Evolutionary conservation across 2,329 filamentous ascomycete species (phyloP).

Genomic region (Pseudogymnoascus sp.): DNA sequence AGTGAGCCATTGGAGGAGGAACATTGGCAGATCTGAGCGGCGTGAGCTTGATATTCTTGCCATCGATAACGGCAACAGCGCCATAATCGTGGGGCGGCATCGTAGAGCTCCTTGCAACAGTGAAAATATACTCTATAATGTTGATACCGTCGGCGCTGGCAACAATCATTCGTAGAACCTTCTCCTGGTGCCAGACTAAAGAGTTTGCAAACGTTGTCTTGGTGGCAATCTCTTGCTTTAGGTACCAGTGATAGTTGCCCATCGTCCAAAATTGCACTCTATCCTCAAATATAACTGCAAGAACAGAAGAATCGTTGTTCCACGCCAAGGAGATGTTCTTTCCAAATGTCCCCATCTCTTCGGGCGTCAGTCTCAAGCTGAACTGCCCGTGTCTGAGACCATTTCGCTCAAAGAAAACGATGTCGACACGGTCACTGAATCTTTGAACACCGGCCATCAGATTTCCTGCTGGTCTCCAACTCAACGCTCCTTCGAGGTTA

Average conservation of each 20-base stretch:
- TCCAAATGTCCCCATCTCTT: conserved; percentile 47
- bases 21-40: conserved; percentile 77
- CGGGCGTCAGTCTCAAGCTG: conserved; percentile 58
- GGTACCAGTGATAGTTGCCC: conserved; percentile 96
- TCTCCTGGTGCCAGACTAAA: conserved; percentile 75
- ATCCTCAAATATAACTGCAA: conserved; percentile 70
- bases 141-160: conserved; percentile 43
- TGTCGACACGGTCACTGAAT: conserved; percentile 56
- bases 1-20: conserved; percentile 86
- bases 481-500: conserved; percentile 75
- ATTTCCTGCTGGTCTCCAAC: conserved; percentile 88
- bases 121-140: conserved; percentile 59
- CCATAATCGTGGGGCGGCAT: conserved; percentile 68
- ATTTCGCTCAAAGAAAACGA: conserved; percentile 95
- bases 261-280: conserved; percentile 91
- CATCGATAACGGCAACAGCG: conserved; percentile 76
- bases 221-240: conserved; percentile 72
- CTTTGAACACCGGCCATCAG: conserved; percentile 81
- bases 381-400: conserved; percentile 96
- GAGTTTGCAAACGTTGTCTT: conserved; percentile 29
- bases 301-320: conserved; percentile 87
- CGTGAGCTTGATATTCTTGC: conserved; percentile 70
- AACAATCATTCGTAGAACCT: conserved; percentile 59
- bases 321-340: conserved; percentile 63
- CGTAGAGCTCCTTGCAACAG: conserved; percentile 60